Base-by-base conservation (phyloP, 805 yeast species). In the Myxozyma sirexii region DNA sequence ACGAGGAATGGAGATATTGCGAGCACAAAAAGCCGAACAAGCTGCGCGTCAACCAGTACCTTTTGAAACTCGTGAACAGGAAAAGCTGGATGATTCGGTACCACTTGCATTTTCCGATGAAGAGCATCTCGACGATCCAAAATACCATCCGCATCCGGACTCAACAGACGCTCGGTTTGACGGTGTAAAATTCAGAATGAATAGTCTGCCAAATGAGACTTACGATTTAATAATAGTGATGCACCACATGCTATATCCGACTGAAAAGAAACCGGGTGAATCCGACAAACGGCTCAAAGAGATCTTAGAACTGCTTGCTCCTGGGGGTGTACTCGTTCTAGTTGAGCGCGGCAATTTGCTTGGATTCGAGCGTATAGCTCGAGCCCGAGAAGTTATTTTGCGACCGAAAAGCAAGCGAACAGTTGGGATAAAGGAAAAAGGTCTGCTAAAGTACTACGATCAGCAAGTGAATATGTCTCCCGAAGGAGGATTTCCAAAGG, bases 331-430 rank as follows among this genome's bases (percentile, higher is more conserved):
- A 59, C 73, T 93, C 12, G 85, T 91, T 1, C 71, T 94, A 1
- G 75, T 92, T 2, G 98, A 94, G 74, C 79, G 97, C 63, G 99
- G 99, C 2, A 88, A 87, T 57, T 90, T 97, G 0, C 70, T 85
- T 33, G 98, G 98, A 0, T 90, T 90, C 70, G 99, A 94, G 73
- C 79, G 84, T 2, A 81, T 91, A 58, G 96, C 97, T 0, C 79
- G 97, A 55, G 97, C 97, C 3, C 80, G 99, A 69, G 97, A 93
- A 71, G 75, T 90, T 3, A 83, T 90, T 82, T 76, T 93, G n/a
- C 83, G 98, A 66, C 97, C 97, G 13, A 56, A 56, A 19, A 23
- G 21, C 31, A 17, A 19, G 17, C 27, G 59, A 23, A 19, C 46
- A 15, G 21, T 24, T 2, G n/a, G 17, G 2, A 5, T 59, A n/a